phyloP scores from a whole-genome alignment of 2,329 filamentous ascomycete genomes.

The Purpureocillium takamizusanense region DNA sequence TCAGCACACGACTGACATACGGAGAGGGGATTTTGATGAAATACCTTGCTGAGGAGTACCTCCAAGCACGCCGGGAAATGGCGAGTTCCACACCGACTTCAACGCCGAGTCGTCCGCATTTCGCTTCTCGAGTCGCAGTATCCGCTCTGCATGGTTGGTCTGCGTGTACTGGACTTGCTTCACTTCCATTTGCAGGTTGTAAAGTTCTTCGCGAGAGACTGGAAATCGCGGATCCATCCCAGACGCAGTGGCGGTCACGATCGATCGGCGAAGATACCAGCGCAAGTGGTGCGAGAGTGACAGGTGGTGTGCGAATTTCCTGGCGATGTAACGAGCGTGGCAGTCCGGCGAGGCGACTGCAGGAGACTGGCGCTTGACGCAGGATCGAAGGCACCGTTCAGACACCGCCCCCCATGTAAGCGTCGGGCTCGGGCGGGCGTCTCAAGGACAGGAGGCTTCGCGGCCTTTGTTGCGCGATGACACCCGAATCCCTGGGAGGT shows the following conservation, averaged over 20 bases:
- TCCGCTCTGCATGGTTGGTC: constrained; percentile 51
- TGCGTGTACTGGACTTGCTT: constrained; percentile 59
- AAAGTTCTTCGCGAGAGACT: constrained; percentile 54
- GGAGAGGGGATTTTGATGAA: neutral
- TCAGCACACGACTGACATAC: neutral
- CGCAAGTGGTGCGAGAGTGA: too few species aligned
- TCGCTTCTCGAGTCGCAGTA: constrained; percentile 54
- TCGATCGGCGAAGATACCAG: too few species aligned
- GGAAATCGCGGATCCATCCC: constrained; percentile 58
- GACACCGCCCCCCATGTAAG: too few species aligned
- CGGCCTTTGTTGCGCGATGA: constrained; percentile 8
- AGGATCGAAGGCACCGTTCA: too few species aligned
- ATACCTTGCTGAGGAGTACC: constrained; percentile 81
- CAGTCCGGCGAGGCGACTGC: too few species aligned
- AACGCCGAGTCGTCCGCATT: constrained; percentile 58
- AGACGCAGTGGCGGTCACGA: too few species aligned
- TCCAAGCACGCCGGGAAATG: constrained; percentile 77
- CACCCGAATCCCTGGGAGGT: constrained; percentile 23
- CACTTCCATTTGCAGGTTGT: constrained; percentile 61
- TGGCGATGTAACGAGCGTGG: too few species aligned
- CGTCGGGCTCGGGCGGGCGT: neutral
- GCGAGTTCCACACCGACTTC: constrained; percentile 89
- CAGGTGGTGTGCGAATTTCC: too few species aligned
- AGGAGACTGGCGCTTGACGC: too few species aligned
- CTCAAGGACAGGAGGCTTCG: neutral